A percentile compares a stretch with the other conserved stretches of the same genome.
phyloP scores from a whole-genome alignment of 768 basidiomycete genomes.

The Mycena galericulata region DNA sequence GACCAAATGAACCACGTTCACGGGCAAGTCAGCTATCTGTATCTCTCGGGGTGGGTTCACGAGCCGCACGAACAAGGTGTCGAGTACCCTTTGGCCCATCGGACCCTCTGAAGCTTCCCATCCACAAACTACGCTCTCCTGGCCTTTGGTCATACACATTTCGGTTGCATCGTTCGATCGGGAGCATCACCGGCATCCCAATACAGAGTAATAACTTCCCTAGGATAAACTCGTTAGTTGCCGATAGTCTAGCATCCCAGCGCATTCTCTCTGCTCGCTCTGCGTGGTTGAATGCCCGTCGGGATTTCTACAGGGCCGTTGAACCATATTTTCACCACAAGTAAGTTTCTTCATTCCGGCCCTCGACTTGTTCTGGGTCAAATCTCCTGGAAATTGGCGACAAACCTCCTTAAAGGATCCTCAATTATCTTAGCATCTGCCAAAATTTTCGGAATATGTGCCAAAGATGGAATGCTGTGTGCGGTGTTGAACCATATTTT shows the following conservation, averaged over 20 bases:
- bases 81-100: constrained; percentile 31
- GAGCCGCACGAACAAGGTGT: constrained; percentile 1
- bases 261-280: too few species aligned
- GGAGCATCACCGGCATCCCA: constrained; percentile 45
- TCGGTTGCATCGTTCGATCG: constrained; percentile 46
- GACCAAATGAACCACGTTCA: neutral
- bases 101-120: constrained; percentile 37
- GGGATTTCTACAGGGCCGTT: too few species aligned
- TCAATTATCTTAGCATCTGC: too few species aligned
- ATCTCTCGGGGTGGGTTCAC: neutral
- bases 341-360: too few species aligned
- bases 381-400: too few species aligned
- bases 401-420: too few species aligned
- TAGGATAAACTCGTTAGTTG: neutral
- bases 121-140: constrained; percentile 41
- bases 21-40: neutral
- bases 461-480: too few species aligned
- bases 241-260: neutral
- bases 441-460: too few species aligned
- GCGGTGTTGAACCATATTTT: too few species aligned
- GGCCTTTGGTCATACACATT: constrained; percentile 46
- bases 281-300: too few species aligned
- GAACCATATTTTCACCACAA: too few species aligned
- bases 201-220: constrained; percentile 25
- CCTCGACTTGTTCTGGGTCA: too few species aligned